phyloP scores from a whole-genome alignment of 371 early-diverging fungal genomes.

The Homolaphlyctis polyrhiza region DNA sequence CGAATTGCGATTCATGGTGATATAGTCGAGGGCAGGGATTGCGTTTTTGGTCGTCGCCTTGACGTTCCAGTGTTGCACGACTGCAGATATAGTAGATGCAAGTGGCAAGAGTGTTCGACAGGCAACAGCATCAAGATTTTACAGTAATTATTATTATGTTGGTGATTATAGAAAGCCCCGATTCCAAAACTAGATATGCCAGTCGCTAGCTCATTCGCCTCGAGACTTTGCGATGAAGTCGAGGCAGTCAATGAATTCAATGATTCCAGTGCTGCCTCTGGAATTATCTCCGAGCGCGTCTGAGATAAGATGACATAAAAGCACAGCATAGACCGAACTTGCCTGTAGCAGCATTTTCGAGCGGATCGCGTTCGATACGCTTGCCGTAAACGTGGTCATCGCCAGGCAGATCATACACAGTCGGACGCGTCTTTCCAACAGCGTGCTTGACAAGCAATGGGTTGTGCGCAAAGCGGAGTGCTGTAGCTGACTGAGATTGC shows the following conservation, averaged over 20 bases:
- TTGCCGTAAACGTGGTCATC: conserved; percentile 45
- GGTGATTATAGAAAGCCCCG: no score
- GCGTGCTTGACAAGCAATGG: conserved; percentile 36
- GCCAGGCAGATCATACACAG: conserved; percentile 40
- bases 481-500: not conserved
- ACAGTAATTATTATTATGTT: no score
- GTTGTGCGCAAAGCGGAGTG: conserved; percentile 15
- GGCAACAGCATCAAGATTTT: not conserved
- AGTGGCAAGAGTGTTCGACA: not conserved
- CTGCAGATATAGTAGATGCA: not conserved
- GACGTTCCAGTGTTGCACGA: conserved; percentile 1
- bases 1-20: conserved; percentile 49
- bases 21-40: conserved; percentile 45
- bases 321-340: no score
- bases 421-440: conserved; percentile 41
- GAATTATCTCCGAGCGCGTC: no score
- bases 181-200: no score
- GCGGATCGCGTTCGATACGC: conserved; percentile 32
- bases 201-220: no score
- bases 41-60: conserved; percentile 32
- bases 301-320: no score
- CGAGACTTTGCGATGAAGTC: no score
- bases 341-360: conserved; percentile 41
- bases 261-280: no score
- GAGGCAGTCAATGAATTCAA: no score